Evolutionary conservation across 192 early-diverging fungal species (phyloP), one percentile per base, ranked within the genome.

Genomic region (Gonapodya prolifera): DNA sequence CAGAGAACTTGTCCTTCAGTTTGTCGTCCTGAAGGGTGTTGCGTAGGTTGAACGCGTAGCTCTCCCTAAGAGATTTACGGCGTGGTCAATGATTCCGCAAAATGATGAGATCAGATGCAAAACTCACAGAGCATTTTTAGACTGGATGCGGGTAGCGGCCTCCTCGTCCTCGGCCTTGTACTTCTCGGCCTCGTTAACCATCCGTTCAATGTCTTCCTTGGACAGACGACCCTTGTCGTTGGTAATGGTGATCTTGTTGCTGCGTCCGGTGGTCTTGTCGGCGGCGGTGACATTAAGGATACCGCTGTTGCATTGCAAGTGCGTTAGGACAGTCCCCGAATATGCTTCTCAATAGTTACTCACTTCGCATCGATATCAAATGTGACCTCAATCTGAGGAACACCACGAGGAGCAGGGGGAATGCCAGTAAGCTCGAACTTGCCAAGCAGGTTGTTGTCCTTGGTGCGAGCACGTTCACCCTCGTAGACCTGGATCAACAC

Each of bases 171-270:
- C 96, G 79, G 91, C 93, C 90, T 94, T 94, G 79, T 86, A 86
- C 79, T 83, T 84, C 81, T 86, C 85, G 70, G 85, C 85, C 80
- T 85, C 84, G 77, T 82, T 77, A 69, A 98, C 93, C 94, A 97
- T 96, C 82, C 95, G 94, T 85, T 99, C 96, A 82, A 99, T 98
- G 81, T 98, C 95, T 83, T 98, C 97, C 91, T 98, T 96, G 79
- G 94, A 92, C 77, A 99, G 91, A 82, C 95, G 93, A 77, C 96
- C 96, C 91, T 97, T 96, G 90, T 97, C 95, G 90, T 96, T 95
- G 88, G 95, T 96, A 89, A 99, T 96, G 85, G 95, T 97, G 85
- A 97, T 97, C 90, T 95, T 97, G 90, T 96, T 95, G 81, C 92
- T 91, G 80, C 90, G 88, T 77, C 94, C 94, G 77, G 94, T 96